Conservation (phyloP, 495 filamentous ascomycete species). For the Massariosphaeria phaeospora region DNA sequence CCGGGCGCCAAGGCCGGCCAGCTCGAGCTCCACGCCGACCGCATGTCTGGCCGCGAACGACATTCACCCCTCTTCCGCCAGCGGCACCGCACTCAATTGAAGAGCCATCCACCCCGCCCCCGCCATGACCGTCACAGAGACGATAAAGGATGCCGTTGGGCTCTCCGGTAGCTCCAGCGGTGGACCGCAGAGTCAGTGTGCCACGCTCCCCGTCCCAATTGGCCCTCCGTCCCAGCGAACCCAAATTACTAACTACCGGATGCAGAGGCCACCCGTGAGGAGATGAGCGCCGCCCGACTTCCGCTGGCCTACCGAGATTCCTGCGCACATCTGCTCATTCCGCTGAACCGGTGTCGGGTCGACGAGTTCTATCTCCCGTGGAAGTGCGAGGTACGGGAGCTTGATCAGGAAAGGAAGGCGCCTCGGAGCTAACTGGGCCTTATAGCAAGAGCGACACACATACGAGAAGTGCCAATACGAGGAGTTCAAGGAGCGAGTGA, state of each 20-base stretch:
- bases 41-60: background rate
- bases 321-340: slow-evolving; percentile 89
- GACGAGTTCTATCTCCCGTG: slow-evolving; percentile 92
- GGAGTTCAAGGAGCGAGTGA: slow-evolving; percentile 96
- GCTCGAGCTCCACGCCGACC: slow-evolving; percentile 13
- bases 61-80: background rate
- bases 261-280: slow-evolving; percentile 66
- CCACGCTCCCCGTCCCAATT: slow-evolving; percentile 27
- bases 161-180: slow-evolving; percentile 32
- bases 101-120: slow-evolving; percentile 6
- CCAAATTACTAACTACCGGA: slow-evolving; percentile 13
- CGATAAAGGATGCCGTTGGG: slow-evolving; percentile 43
- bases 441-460: slow-evolving; percentile 86
- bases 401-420: background rate
- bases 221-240: slow-evolving; percentile 13
- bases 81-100: slow-evolving; percentile 17
- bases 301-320: slow-evolving; percentile 89
- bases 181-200: slow-evolving; percentile 16
- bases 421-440: slow-evolving; percentile 1
- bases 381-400: slow-evolving; percentile 82
- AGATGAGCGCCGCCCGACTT: slow-evolving; percentile 86
- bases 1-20: slow-evolving; percentile 4
- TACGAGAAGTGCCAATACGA: slow-evolving; percentile 99
- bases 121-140: slow-evolving; percentile 42
- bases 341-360: slow-evolving; percentile 88